Percentiles rank a stretch among this genome's conserved stretches.
These are phyloP conservation scores for Brassica hybrid DNA, from an alignment of 441 rosid species.

Conservation along the genomic window DNA sequence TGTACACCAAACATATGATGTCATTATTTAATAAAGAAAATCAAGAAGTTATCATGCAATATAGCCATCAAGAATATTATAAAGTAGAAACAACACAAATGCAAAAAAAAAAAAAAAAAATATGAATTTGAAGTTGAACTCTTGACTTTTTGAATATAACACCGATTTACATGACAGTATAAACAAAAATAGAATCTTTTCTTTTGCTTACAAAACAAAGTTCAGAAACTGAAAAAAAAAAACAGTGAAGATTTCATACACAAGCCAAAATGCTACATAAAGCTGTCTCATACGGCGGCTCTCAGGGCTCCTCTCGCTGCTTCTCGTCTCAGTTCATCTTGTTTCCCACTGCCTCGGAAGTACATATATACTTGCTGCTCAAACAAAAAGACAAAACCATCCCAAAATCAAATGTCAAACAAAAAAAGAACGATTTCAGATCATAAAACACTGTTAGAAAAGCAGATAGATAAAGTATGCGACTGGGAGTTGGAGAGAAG, in stretches of 20 bases:
- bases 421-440: background rate
- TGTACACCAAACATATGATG: background rate
- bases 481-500: slow-evolving; percentile 12
- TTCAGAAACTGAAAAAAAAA: slow-evolving; percentile 6
- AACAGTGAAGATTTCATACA: slow-evolving; percentile 21
- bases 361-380: slow-evolving; percentile 92
- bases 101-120: background rate
- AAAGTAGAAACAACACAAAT: background rate
- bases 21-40: background rate
- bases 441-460: background rate
- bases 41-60: background rate
- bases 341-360: slow-evolving; percentile 91
- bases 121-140: slow-evolving; percentile 12
- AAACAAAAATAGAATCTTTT: background rate
- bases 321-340: slow-evolving; percentile 66
- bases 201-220: slow-evolving; percentile 7
- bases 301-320: slow-evolving; percentile 80
- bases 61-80: background rate
- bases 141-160: slow-evolving; percentile 18
- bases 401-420: slow-evolving; percentile 9
- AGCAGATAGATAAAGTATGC: background rate
- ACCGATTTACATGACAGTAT: slow-evolving; percentile 5
- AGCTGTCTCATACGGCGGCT: slow-evolving; percentile 63
- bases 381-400: background rate
- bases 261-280: slow-evolving; percentile 28